phyloP scores from a whole-genome alignment of 257 asterid species.

The Thymus mandschuricus region DNA sequence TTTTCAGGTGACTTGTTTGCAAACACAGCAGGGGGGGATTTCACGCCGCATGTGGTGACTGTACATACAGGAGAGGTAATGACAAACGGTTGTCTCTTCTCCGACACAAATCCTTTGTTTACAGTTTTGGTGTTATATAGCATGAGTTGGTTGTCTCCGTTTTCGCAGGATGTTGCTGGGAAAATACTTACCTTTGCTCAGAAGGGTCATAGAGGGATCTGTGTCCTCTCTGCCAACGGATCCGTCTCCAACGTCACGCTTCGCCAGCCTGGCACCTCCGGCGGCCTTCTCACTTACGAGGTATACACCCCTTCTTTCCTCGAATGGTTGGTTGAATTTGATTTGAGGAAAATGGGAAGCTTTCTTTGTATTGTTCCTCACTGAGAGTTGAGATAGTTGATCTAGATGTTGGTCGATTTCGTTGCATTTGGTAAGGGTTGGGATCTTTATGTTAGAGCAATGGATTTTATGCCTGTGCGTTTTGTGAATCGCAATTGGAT shows the following conservation, averaged over 20 bases:
- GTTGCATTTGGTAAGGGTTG: background rate
- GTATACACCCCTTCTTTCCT: constrained; percentile 31
- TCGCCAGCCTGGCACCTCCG: constrained; percentile 96
- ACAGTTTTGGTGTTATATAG: background rate
- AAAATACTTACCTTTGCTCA: constrained; percentile 80
- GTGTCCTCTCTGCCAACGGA: constrained; percentile 93
- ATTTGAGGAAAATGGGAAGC: background rate
- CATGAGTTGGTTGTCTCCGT: background rate
- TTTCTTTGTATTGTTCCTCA: background rate
- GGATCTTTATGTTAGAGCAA: background rate
- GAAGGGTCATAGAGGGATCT: constrained; percentile 76
- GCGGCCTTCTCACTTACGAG: constrained; percentile 89
- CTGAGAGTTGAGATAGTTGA: background rate
- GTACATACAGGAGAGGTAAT: constrained; percentile 87
- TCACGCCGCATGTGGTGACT: constrained; percentile 83
- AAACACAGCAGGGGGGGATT: constrained; percentile 85
- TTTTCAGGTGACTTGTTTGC: constrained; percentile 76
- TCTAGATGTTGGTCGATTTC: background rate
- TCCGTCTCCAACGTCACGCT: constrained; percentile 83
- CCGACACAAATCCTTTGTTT: background rate
- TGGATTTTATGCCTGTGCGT: background rate
- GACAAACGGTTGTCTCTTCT: constrained; percentile 5
- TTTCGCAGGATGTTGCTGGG: constrained; percentile 83
- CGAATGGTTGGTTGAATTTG: background rate
- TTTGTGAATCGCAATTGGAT: background rate